Evolutionary conservation across 371 early-diverging fungal genomes (phyloP), one percentile per base, ranked within the genome.

Genomic region (Mycotypha africana): DNA sequence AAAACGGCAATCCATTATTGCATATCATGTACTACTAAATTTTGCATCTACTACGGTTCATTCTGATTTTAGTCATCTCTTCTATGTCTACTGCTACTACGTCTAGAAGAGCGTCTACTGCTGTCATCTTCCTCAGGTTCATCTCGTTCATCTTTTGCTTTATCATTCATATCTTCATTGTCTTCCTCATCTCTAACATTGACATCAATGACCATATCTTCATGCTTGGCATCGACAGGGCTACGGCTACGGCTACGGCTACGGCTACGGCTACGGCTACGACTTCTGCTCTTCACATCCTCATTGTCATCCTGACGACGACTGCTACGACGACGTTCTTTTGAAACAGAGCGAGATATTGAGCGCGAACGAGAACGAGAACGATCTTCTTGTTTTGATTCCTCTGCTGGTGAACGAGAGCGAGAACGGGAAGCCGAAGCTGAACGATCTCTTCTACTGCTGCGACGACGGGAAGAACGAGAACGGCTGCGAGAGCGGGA

Each of bases 341-440:
- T 35, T 41, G 63, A 57, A 26, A 37, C 36, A 42, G 47, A 56
- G 31, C 52, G 48, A 21, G 45, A 45, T 20, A 22, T 33, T 33
- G 49, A 41, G 19, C 38, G 43, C 31, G 30, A 26, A 8, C 47
- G 58, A 41, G 40, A 41, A 36, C 52, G 57, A 48, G 56, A 50
- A 23, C 46, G 59, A 47, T 49, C 42, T 17, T 36, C 51, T 23
- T 49, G n/a, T n/a, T n/a, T n/a, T n/a, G n/a, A n/a, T n/a, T n/a
- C n/a, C n/a, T n/a, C n/a, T n/a, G n/a, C 48, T 16, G 51, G 56
- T 21, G 49, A 47, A 43, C 51, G 50, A 38, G 60, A 61, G 36
- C 44, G 65, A 42, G 44, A 62, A 46, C 43, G 70, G 44, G 45
- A 59, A 19, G 44, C 49, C 14, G 56, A 48, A 16, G 47, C 47